Percentiles rank a stretch among this genome's conserved stretches.
These are phyloP conservation scores for Bjerkandera adusta DNA, from an alignment of 1,284 basidiomycete genomes.

Conservation along the genomic window DNA sequence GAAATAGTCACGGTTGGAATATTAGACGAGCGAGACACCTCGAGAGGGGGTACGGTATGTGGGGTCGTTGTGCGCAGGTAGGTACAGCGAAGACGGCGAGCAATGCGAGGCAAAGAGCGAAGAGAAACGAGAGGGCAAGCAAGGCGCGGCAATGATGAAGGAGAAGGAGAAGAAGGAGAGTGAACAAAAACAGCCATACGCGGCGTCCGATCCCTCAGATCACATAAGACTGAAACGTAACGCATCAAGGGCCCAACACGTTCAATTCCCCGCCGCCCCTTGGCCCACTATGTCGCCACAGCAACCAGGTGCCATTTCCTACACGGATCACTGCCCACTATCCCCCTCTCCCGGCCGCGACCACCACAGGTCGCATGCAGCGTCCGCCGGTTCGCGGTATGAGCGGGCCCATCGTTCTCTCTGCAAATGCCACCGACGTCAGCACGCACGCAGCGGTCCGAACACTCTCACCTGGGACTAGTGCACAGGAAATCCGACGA, in stretches of 20 bases:
- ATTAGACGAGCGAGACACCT: conserved; percentile 1
- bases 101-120: conserved; percentile 1
- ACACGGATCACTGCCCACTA: background rate
- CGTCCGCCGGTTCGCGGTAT: background rate
- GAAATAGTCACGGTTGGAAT: background rate
- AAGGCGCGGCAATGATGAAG: background rate
- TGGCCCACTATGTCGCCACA: too few species aligned
- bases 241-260: too few species aligned
- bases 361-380: background rate
- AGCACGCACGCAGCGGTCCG: background rate
- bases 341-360: background rate
- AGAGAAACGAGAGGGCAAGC: background rate
- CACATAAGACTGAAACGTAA: background rate
- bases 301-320: too few species aligned
- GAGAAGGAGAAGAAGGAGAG: background rate
- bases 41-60: background rate
- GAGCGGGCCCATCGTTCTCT: background rate
- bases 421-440: background rate
- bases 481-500: background rate
- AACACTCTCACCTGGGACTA: background rate
- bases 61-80: too few species aligned
- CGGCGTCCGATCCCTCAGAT: background rate
- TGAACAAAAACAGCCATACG: background rate
- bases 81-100: too few species aligned
- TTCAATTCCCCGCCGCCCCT: too few species aligned